A percentile compares a stretch with the other conserved stretches of the same genome.
These are phyloP conservation scores for Dactylellina cionopaga DNA, from an alignment of 2,329 filamentous ascomycete genomes.

Conservation along the genomic window DNA sequence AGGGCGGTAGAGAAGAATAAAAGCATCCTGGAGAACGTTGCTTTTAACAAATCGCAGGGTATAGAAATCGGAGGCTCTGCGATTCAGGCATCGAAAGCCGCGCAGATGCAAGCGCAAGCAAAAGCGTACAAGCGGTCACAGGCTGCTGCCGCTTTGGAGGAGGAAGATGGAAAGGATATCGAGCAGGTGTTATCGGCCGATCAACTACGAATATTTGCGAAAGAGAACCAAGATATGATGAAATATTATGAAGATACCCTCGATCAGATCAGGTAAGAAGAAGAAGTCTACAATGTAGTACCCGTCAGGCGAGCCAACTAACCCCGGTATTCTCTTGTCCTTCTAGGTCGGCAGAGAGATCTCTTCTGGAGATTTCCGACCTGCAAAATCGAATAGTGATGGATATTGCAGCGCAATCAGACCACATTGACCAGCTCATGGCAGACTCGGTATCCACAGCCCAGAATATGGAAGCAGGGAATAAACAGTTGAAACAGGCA, in stretches of 20 bases:
- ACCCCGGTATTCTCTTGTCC: constrained; percentile 24
- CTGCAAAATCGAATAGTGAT: constrained; percentile 87
- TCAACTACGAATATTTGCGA: constrained; percentile 90
- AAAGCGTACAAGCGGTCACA: constrained; percentile 51
- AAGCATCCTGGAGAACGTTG: constrained; percentile 79
- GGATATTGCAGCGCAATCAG: constrained; percentile 85
- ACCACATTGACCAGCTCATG: constrained; percentile 88
- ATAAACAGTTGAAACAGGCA: constrained; percentile 89
- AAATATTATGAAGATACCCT: constrained; percentile 93
- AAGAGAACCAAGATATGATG: constrained; percentile 91
- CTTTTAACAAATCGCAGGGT: constrained; percentile 46
- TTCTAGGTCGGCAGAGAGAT: constrained; percentile 90
- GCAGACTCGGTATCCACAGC: constrained; percentile 82
- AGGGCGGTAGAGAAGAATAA: constrained; percentile 89
- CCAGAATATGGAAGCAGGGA: constrained; percentile 87
- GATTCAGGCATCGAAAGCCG: constrained; percentile 34
- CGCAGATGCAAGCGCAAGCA: constrained; percentile 53
- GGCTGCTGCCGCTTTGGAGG: constrained; percentile 55
- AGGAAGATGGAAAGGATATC: constrained; percentile 56
- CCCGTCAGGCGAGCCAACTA: background rate
- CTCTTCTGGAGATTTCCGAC: constrained; percentile 89
- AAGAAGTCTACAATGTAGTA: background rate
- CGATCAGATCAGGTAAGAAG: constrained; percentile 82
- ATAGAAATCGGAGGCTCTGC: constrained; percentile 40
- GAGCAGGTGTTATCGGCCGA: constrained; percentile 76